These are phyloP conservation scores for Balansia obtecta DNA, from an alignment of 2,329 filamentous ascomycete genomes.

Conservation along the genomic window DNA sequence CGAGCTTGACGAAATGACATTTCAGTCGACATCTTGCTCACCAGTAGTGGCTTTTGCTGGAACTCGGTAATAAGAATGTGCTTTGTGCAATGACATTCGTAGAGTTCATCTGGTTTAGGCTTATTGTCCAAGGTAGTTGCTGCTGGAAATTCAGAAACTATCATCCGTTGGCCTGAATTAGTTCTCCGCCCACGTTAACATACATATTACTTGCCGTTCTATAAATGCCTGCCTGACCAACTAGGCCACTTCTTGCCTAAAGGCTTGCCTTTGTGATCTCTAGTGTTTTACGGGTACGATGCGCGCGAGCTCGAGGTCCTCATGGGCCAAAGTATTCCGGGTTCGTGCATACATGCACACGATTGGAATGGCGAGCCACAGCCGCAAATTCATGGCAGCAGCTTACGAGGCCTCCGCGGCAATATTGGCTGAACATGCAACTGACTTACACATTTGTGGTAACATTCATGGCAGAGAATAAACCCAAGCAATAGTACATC, in stretches of 20 bases:
- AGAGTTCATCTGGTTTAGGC: no score
- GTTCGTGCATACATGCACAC: neutral
- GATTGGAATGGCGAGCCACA: neutral
- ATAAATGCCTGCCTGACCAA: neutral
- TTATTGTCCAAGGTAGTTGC: no score
- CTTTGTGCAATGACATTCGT: constrained; percentile 6
- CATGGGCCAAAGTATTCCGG: neutral
- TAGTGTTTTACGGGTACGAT: neutral
- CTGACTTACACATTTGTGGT: neutral
- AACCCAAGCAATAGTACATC: neutral
- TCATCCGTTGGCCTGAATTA: neutral
- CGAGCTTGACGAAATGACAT: constrained; percentile 15
- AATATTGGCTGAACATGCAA: neutral
- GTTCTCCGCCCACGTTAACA: neutral
- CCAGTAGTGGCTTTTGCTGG: constrained; percentile 19
- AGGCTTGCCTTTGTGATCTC: neutral
- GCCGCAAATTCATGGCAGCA: neutral
- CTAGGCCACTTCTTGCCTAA: neutral
- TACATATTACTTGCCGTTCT: neutral
- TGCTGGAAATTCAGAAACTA: no score
- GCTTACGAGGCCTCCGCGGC: neutral
- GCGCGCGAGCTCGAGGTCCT: neutral
- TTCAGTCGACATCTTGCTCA: constrained; percentile 13
- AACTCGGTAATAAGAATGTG: constrained; percentile 16
- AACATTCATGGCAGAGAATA: neutral